These are phyloP conservation scores for Ophiostoma piceae DNA, from an alignment of 2,329 filamentous ascomycete species.

Conservation along the genomic window DNA sequence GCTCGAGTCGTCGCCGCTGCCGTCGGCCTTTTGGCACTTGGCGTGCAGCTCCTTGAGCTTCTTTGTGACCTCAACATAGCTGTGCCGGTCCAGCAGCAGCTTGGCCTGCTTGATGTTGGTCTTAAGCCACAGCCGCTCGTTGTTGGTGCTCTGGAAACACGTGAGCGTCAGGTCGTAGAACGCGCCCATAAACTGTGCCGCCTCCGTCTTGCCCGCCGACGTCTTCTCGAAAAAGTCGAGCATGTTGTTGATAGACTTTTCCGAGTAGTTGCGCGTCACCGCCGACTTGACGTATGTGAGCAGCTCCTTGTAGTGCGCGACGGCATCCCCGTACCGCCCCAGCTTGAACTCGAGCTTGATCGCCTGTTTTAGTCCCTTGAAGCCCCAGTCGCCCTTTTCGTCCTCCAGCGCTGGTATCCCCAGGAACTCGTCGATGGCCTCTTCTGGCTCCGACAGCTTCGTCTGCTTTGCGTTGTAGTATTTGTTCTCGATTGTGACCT, in stretches of 20 bases:
- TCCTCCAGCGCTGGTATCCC: constrained; percentile 75
- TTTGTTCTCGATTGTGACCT: constrained; percentile 97
- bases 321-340: constrained; percentile 79
- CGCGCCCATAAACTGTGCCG: constrained; percentile 79
- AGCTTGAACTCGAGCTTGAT: constrained; percentile 96
- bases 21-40: constrained; percentile 81
- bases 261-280: constrained; percentile 95
- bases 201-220: constrained; percentile 63
- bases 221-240: constrained; percentile 95
- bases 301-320: constrained; percentile 88
- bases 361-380: constrained; percentile 95
- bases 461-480: constrained; percentile 99
- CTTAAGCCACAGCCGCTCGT: constrained; percentile 94
- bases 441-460: constrained; percentile 78
- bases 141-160: constrained; percentile 96
- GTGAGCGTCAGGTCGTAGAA: constrained; percentile 92
- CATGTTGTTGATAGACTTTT: constrained; percentile 99
- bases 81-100: constrained; percentile 83
- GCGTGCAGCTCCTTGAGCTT: constrained; percentile 86
- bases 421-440: constrained; percentile 89
- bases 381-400: constrained; percentile 97
- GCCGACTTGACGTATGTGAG: constrained; percentile 96
- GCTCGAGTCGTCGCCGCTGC: constrained; percentile 79
- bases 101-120: constrained; percentile 96
- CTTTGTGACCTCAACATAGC: constrained; percentile 72